Percentiles rank a stretch among this genome's conserved stretches.
Evolutionary conservation across 2,329 filamentous ascomycete genomes (phyloP).

Genomic region (Cladosporium sp.): DNA sequence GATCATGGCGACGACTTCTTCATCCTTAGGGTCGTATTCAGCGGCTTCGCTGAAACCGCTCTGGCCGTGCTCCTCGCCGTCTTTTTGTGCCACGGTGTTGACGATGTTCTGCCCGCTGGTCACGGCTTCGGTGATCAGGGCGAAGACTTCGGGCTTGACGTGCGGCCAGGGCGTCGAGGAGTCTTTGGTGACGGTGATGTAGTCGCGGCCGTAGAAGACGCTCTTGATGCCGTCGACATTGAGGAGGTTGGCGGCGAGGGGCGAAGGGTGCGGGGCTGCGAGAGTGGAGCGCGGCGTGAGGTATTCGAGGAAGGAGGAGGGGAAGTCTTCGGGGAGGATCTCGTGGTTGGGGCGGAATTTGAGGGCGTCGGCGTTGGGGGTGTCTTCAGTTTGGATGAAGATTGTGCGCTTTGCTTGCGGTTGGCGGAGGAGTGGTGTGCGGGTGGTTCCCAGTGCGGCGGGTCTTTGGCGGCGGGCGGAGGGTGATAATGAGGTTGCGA

Average conservation of each 20-base stretch:
- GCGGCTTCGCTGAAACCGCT: conserved; percentile 58
- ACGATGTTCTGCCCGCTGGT: conserved; percentile 82
- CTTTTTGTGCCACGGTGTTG: conserved; percentile 64
- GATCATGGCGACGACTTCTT: conserved; percentile 96
- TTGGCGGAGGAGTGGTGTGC: conserved; percentile 10
- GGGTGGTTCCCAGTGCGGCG: not conserved
- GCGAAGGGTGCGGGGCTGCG: conserved; percentile 84
- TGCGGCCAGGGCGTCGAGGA: conserved; percentile 89
- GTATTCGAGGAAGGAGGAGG: conserved; percentile 85
- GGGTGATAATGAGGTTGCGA: conserved; percentile 15
- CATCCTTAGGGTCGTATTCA: conserved; percentile 85
- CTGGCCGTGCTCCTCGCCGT: conserved; percentile 49
- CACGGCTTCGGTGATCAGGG: conserved; percentile 88
- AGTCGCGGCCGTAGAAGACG: conserved; percentile 91
- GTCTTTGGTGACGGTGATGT: conserved; percentile 94
- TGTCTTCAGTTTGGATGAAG: conserved; percentile 96
- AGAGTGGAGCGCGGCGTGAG: conserved; percentile 84
- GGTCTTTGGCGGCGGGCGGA: conserved; percentile 12
- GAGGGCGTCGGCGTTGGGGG: conserved; percentile 88
- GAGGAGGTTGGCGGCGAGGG: conserved; percentile 84
- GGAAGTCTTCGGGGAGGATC: conserved; percentile 73
- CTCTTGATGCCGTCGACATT: conserved; percentile 92
- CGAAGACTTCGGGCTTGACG: conserved; percentile 92
- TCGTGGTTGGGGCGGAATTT: conserved; percentile 94
- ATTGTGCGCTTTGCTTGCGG: conserved; percentile 63